Evolutionary conservation across 345 rosid genomes (phyloP).

Genomic region (Turnera subulata): DNA sequence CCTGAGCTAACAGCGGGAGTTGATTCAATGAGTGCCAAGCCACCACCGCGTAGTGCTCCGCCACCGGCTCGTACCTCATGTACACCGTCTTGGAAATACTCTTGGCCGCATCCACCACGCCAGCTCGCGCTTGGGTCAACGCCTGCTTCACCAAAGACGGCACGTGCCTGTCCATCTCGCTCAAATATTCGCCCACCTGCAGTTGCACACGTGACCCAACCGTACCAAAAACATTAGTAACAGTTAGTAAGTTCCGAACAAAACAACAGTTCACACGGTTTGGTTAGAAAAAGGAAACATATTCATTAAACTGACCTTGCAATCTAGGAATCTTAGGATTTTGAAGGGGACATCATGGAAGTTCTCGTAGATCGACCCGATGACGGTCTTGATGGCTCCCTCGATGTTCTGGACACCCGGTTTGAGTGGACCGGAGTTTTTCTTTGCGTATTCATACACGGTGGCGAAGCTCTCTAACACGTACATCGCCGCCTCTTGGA

Average conservation of each 20-base stretch:
- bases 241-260: background rate
- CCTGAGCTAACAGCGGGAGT: slow-evolving; percentile 50
- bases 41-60: slow-evolving; percentile 45
- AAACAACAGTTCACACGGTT: background rate
- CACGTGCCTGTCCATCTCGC: slow-evolving; percentile 44
- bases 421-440: slow-evolving; percentile 66
- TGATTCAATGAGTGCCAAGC: slow-evolving; percentile 52
- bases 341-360: slow-evolving; percentile 54
- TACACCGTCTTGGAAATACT: slow-evolving; percentile 30
- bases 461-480: slow-evolving; percentile 35
- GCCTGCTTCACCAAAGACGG: slow-evolving; percentile 63
- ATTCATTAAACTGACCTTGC: slow-evolving; percentile 36
- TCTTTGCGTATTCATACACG: slow-evolving; percentile 65
- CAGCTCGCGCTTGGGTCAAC: slow-evolving; percentile 46
- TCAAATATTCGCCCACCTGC: slow-evolving; percentile 55
- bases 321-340: slow-evolving; percentile 63
- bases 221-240: background rate
- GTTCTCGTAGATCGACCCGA: slow-evolving; percentile 56
- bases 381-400: slow-evolving; percentile 49
- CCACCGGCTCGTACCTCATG: slow-evolving; percentile 52
- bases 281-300: background rate
- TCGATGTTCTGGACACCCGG: slow-evolving; percentile 63
- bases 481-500: slow-evolving; percentile 45
- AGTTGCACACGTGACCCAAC: slow-evolving; percentile 5
- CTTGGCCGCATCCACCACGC: slow-evolving; percentile 47